A percentile compares a stretch with the other conserved stretches of the same genome.
These are phyloP conservation scores for Rutstroemia sydowiana DNA, from an alignment of 2,329 filamentous ascomycete genomes.

Conservation along the genomic window DNA sequence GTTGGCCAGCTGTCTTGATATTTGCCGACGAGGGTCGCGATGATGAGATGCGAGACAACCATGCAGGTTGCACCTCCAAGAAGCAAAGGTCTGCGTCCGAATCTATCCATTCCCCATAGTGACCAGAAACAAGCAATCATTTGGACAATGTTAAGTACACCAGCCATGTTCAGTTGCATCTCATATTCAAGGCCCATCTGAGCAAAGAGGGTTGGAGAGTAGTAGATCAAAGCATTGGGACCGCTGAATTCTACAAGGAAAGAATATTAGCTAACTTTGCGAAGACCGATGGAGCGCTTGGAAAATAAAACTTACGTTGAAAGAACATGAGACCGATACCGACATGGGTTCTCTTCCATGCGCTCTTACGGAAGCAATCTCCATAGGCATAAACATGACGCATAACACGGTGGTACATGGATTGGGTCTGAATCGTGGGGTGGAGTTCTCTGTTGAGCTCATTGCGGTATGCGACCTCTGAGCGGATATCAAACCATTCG, in stretches of 20 bases:
- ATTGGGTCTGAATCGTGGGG: no score
- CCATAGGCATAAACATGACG: no score
- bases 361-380: no score
- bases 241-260: constrained; percentile 42
- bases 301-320: no score
- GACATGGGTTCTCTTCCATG: no score
- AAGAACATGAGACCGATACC: no score
- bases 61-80: constrained; percentile 60
- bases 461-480: no score
- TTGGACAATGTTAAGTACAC: neutral
- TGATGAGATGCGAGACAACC: neutral
- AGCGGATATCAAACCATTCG: constrained; percentile 28
- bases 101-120: constrained; percentile 55
- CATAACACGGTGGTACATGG: no score
- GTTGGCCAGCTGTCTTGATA: constrained; percentile 33
- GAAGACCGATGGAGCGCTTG: constrained; percentile 15
- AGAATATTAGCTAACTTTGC: constrained; percentile 37
- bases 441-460: no score
- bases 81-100: constrained; percentile 54
- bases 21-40: constrained; percentile 19
- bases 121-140: constrained; percentile 40
- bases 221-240: constrained; percentile 40
- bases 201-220: constrained; percentile 49
- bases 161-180: constrained; percentile 41
- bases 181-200: constrained; percentile 36